These are phyloP conservation scores for Russula brevipes DNA, from an alignment of 768 basidiomycete species.

Conservation along the genomic window DNA sequence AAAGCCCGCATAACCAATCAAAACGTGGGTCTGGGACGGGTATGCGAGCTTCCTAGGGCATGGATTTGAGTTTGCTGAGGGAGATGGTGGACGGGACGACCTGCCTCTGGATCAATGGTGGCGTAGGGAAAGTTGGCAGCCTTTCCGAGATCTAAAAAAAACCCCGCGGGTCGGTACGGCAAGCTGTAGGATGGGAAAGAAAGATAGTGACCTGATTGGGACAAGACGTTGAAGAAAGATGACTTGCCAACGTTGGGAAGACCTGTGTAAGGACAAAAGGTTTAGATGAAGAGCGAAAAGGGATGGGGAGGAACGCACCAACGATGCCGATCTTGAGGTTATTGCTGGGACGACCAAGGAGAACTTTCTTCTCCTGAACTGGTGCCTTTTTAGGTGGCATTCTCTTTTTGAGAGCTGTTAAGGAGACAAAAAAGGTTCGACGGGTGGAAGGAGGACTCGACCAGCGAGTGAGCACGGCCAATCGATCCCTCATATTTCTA, in stretches of 20 bases:
- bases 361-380: conserved; percentile 71
- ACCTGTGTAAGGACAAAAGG: conserved; percentile 41
- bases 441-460: background rate
- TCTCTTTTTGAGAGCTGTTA: conserved; percentile 46
- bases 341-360: conserved; percentile 90
- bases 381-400: conserved; percentile 92
- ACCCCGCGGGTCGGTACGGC: conserved; percentile 19
- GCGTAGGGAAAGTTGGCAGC: conserved; percentile 98
- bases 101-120: conserved; percentile 80
- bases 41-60: conserved; percentile 73
- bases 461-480: background rate
- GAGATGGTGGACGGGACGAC: background rate
- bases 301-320: conserved; percentile 53
- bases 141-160: conserved; percentile 69
- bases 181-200: conserved; percentile 16
- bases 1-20: conserved; percentile 86
- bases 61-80: background rate
- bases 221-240: conserved; percentile 97
- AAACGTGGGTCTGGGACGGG: conserved; percentile 92
- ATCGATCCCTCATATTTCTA: conserved; percentile 27
- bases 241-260: conserved; percentile 98
- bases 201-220: conserved; percentile 67
- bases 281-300: background rate
- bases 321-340: conserved; percentile 99
- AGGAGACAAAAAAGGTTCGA: conserved; percentile 38